A percentile compares a stretch with the other conserved stretches of the same genome.
Conservation (phyloP, 805 yeast genomes). For the Saturnispora hagleri region DNA sequence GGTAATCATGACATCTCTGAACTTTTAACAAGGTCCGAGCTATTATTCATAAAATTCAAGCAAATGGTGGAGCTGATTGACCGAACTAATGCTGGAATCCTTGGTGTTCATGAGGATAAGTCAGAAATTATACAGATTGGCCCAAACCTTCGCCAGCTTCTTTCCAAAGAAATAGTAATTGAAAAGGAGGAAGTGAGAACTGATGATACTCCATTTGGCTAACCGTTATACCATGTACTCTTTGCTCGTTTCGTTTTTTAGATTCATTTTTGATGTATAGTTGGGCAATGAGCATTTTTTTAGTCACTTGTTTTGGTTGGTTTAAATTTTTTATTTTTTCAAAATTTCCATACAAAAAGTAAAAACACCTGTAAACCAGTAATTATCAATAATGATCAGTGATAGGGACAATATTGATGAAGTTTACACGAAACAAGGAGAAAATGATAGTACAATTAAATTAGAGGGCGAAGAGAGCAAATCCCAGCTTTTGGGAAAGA, state of each 20-base stretch:
- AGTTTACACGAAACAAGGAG: background rate
- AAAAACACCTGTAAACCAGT: constrained; percentile 4
- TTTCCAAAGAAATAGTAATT: constrained; percentile 52
- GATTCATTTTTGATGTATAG: background rate
- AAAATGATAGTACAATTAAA: background rate
- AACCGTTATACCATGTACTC: constrained; percentile 13
- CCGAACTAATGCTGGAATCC: constrained; percentile 26
- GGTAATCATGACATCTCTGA: constrained; percentile 69
- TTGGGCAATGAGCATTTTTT: constrained; percentile 1
- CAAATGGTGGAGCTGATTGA: constrained; percentile 77
- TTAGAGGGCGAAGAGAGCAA: background rate
- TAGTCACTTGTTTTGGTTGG: background rate
- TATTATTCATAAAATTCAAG: constrained; percentile 69
- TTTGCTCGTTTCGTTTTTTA: background rate
- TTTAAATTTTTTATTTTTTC: background rate
- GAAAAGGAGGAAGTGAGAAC: constrained; percentile 36
- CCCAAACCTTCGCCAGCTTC: constrained; percentile 48
- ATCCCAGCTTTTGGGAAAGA: background rate
- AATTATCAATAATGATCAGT: background rate
- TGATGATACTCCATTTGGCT: constrained; percentile 24
- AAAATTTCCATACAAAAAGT: background rate
- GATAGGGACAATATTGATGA: background rate
- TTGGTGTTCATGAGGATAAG: background rate
- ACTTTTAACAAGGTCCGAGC: constrained; percentile 73
- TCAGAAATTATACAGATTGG: constrained; percentile 25